Evolutionary conservation across 345 rosid species (phyloP).

Genomic region (Syzygium grande): DNA sequence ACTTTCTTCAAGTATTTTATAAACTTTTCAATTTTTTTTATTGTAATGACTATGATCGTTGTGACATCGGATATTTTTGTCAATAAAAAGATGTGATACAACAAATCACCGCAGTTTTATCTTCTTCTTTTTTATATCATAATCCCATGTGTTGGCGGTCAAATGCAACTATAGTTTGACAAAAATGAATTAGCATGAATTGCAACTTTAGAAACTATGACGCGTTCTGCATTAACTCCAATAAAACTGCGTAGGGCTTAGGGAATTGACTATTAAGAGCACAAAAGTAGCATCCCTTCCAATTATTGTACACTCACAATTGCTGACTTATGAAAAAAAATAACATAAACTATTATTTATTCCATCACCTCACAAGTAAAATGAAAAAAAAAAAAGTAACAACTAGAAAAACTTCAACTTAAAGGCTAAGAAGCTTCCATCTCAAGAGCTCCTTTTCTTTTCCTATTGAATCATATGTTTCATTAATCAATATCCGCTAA

Average conservation of each 20-base stretch:
- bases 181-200: background rate
- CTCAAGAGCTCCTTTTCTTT: background rate
- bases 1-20: background rate
- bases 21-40: no score
- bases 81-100: rapidly evolving
- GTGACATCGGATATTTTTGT: background rate
- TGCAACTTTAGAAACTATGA: background rate
- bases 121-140: rapidly evolving
- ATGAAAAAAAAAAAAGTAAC: background rate
- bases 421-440: background rate
- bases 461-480: background rate
- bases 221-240: background rate
- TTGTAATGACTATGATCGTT: no score
- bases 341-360: background rate
- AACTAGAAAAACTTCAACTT: background rate
- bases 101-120: background rate
- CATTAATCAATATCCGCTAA: background rate
- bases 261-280: background rate
- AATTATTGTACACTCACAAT: background rate
- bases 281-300: background rate
- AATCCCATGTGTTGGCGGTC: no score
- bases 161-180: background rate
- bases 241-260: background rate
- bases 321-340: background rate
- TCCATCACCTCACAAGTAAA: background rate